Conservation (phyloP, 148 eudicot species). For the Euryodendron excelsum region DNA sequence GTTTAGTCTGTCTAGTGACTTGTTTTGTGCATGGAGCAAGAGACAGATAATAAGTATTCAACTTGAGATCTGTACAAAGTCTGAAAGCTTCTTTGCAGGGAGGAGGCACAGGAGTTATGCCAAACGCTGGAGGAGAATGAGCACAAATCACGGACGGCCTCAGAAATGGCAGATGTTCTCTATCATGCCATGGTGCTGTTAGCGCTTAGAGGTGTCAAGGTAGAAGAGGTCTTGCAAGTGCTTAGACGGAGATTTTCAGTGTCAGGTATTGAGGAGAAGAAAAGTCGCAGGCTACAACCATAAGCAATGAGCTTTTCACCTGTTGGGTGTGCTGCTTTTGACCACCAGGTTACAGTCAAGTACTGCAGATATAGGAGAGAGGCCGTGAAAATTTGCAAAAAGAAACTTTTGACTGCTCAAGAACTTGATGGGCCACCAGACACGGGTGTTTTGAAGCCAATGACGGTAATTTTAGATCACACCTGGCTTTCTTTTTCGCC, state of each 20-base stretch:
- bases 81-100: constrained; percentile 37
- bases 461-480: no score
- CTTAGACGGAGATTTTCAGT: constrained; percentile 66
- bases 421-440: no score
- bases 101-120: constrained; percentile 95
- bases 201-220: constrained; percentile 55
- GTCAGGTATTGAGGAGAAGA: constrained; percentile 90
- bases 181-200: constrained; percentile 90
- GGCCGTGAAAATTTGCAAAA: no score
- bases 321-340: no score
- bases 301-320: no score
- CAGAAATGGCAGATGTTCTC: constrained; percentile 95
- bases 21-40: neutral
- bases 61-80: neutral
- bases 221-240: constrained; percentile 71
- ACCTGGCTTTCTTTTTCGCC: no score
- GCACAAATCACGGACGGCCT: constrained; percentile 67
- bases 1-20: no score
- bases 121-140: constrained; percentile 83
- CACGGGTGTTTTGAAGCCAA: no score
- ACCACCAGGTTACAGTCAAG: no score
- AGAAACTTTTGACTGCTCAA: no score
- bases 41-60: neutral
- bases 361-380: no score
- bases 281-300: no score